Evolutionary conservation across 768 basidiomycete species (phyloP), one percentile per base, ranked within the genome.

Genomic region (Psilocybe cyanescens): DNA sequence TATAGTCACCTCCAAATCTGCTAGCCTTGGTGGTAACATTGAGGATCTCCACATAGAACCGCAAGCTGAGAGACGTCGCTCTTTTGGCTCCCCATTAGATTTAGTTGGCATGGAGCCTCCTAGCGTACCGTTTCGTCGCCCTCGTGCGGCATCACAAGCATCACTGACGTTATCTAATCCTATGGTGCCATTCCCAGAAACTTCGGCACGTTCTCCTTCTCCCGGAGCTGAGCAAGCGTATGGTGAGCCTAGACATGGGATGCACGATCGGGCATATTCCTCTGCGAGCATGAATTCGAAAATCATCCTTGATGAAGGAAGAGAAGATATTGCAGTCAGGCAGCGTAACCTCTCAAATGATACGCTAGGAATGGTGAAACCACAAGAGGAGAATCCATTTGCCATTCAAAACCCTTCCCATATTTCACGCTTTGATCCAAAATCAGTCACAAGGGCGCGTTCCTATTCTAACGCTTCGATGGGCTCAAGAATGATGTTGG

Each of bases 401-500:
- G 82, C 87, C 31, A 73, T 92, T 33, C 83, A 86, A 47, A 84
- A 88, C 44, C 87, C 88, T 24, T 83, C 83, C 8, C 82, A 85
- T 46, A 81, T 85, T 24, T 92, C 91, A 17, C 83, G 87, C 33
- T 92, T 94, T 71, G 93, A 95, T 72, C 91, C 92, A n/a, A 94
- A 93, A 71, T 78, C 78, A 19, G 77, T 77, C 14, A 74, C 75
- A 17, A 86, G 83, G 69, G 77, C 80, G 30, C 84, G 89, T 35
- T 86, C 88, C 7, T 60, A 79, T 60, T 92, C 91, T 3, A 85
- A 84, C 60, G 86, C 81, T 5, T 89, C 91, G 1, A 72, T 88
- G 72, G 89, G 86, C 6, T 87, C 91, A 30, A 83, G 83, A 49
- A 78, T 87, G 68, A 77, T 88, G 57, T 74, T 85, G 44, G 87